These are phyloP conservation scores for Neurospora discreta DNA, from an alignment of 495 filamentous ascomycete genomes.

Conservation along the genomic window DNA sequence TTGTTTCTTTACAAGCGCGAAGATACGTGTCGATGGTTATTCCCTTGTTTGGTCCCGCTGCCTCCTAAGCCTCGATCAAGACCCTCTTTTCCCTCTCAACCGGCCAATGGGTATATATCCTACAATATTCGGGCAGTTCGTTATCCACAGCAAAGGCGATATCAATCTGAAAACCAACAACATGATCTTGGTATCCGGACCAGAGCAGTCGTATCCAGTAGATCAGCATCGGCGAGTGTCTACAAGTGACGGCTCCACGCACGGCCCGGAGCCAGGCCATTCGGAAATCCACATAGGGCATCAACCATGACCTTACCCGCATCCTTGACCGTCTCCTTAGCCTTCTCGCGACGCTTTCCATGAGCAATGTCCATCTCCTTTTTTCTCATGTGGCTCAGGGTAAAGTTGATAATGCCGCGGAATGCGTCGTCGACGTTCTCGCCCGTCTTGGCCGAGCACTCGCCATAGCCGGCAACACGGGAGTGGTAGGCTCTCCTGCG, in stretches of 20 bases:
- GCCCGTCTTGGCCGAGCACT: conserved; percentile 13
- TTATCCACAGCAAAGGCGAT: not conserved
- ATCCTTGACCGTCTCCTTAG: conserved; percentile 1
- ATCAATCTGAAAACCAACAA: not conserved
- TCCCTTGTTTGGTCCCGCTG: not conserved
- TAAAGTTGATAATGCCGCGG: conserved; percentile 4
- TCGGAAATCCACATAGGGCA: not conserved
- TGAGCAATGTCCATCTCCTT: not conserved
- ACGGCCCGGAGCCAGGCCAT: not conserved
- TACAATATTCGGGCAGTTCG: not conserved
- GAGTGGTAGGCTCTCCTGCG: not conserved
- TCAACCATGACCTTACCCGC: not conserved
- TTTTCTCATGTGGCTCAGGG: not conserved
- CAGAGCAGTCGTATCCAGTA: not conserved
- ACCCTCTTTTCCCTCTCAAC: not conserved
- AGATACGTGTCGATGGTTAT: not conserved
- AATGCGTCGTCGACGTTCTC: conserved; percentile 9
- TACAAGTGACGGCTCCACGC: not conserved
- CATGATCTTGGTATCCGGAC: not conserved
- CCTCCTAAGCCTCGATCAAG: not conserved
- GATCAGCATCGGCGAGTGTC: not conserved
- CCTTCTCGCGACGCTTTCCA: not conserved
- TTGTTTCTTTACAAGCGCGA: no score
- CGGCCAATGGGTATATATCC: not conserved
- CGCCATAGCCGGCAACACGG: conserved; percentile 8